These are phyloP conservation scores for Colletotrichum euphorbiae DNA, from an alignment of 2,329 filamentous ascomycete genomes.

Conservation along the genomic window DNA sequence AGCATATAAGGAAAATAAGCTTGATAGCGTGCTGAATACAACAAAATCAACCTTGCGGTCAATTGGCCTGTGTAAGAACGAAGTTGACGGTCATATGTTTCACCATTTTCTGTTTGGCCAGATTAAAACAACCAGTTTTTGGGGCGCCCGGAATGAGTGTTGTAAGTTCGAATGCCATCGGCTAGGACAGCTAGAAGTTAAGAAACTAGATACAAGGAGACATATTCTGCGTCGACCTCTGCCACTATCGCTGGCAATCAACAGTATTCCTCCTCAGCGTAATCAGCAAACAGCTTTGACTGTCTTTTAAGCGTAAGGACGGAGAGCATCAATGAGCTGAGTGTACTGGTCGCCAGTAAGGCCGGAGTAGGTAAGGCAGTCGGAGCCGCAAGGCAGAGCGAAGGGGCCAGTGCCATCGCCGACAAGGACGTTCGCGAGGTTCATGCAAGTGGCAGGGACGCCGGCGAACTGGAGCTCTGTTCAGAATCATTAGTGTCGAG, in stretches of 20 bases:
- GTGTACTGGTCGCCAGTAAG: conserved; percentile 45
- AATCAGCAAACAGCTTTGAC: no score
- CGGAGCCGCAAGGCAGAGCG: conserved; percentile 41
- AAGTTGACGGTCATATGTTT: no score
- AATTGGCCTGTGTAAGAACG: no score
- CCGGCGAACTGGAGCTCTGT: conserved; percentile 19
- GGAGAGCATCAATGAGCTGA: conserved; percentile 38
- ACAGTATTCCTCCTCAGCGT: no score
- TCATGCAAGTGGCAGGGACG: conserved; percentile 43
- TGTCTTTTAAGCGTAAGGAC: background rate
- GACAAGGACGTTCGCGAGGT: conserved; percentile 41
- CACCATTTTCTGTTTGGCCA: no score
- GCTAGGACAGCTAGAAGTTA: background rate
- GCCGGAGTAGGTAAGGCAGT: conserved; percentile 40
- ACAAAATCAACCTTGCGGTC: no score
- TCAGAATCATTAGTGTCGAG: background rate
- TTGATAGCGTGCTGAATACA: no score
- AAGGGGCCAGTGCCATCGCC: conserved; percentile 38
- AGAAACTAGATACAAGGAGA: background rate
- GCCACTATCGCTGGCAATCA: no score
- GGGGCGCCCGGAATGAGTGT: background rate
- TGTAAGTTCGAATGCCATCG: background rate
- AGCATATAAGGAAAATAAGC: no score
- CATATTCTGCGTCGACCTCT: background rate
- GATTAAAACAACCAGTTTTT: background rate